These are phyloP conservation scores for Cryptomeria japonica DNA, from an alignment of 75 land plant genomes.

Conservation along the genomic window DNA sequence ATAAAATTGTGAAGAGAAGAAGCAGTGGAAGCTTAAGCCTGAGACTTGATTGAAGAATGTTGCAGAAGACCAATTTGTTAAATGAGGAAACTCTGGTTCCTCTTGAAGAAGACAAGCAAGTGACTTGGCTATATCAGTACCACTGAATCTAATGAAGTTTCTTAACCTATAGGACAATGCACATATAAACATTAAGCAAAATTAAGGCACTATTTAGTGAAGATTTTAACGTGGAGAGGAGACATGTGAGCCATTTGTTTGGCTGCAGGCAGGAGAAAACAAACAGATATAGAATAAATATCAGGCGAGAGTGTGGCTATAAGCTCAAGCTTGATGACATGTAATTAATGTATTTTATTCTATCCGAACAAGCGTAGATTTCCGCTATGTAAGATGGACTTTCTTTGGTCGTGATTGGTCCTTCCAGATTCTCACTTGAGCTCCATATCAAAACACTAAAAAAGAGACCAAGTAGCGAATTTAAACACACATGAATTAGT, in stretches of 20 bases:
- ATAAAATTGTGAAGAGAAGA: not conserved
- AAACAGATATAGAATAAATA: not conserved
- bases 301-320: not conserved
- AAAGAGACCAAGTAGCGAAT: not conserved
- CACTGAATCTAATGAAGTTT: not conserved
- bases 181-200: not conserved
- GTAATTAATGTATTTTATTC: not conserved
- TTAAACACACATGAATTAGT: not conserved
- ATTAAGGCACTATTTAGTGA: not conserved
- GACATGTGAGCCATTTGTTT: conserved; percentile 9
- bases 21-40: not conserved
- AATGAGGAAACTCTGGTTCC: not conserved
- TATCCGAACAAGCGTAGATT: conserved; percentile 1
- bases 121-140: conserved; percentile 3
- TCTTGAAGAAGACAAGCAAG: not conserved
- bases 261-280: not conserved
- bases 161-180: conserved; percentile 10
- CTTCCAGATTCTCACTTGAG: not conserved
- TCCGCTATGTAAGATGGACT: not conserved
- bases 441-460: not conserved
- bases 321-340: not conserved
- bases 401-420: conserved; percentile 5
- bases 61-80: not conserved
- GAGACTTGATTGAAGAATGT: not conserved
- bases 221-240: not conserved